Evolutionary conservation across 2,329 filamentous ascomycete genomes (phyloP), one percentile per base, ranked within the genome.

Genomic region (Stenocarpella maydis): DNA sequence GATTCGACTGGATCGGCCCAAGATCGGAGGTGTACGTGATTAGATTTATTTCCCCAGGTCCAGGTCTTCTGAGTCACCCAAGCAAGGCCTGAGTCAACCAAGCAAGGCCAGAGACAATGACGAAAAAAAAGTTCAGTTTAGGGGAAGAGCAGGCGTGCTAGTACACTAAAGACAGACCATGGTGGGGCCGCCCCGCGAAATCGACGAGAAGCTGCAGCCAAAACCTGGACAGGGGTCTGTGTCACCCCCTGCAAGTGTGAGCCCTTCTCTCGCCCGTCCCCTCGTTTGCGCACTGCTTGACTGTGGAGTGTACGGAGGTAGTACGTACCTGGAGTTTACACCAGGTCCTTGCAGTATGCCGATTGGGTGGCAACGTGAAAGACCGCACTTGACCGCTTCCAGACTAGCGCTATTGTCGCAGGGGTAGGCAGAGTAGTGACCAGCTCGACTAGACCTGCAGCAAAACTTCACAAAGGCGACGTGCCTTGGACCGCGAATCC

Each of bases 401-500:
- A 31, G 45, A 28, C 63, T 34, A 34, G 31, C n/a, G 9, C 31
- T 9, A 9, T 34, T 34, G 31, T 9, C 31, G 31, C n/a, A n/a
- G n/a, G n/a, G n/a, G n/a, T n/a, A n/a, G n/a, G n/a, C n/a, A n/a
- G n/a, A n/a, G n/a, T n/a, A n/a, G n/a, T n/a, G n/a, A n/a, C n/a
- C n/a, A n/a, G n/a, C n/a, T 34, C 9, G 31, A 4, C 31, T 39
- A 54, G 45, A 55, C 47, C 50, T 34, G 15, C 26, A 34, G 58
- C 58, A 67, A 67, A 67, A 58, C 65, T 67, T 55, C 65, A 54
- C 65, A 54, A 58, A 67, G 52, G 65, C 65, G 65, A 67, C 52
- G 31, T 67, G 65, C 65, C 52, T 49, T 31, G 52, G 37, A 67
- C 31, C 54, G 28, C 65, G 45, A 67, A 67, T 37, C 65, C 54